Conservation (phyloP, 225 moss, liverwort and hornwort genomes). For the Marchantia polymorpha region DNA sequence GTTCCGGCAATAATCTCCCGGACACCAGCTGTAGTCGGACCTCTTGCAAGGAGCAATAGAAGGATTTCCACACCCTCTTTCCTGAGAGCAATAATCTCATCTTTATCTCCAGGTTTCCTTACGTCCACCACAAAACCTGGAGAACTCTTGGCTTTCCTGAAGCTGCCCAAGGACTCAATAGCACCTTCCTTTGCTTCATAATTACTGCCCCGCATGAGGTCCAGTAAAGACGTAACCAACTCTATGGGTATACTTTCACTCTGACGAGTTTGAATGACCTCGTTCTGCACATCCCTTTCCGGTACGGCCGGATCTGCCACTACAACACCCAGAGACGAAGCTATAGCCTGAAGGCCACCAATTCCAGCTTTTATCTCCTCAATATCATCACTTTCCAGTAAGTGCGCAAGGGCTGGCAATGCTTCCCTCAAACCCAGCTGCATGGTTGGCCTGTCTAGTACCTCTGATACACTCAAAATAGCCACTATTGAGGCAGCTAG, state of each 20-base stretch:
- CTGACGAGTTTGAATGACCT: not conserved
- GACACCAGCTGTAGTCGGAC: slow-evolving; percentile 31
- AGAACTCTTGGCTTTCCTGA: slow-evolving; percentile 21
- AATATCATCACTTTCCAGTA: slow-evolving; percentile 56
- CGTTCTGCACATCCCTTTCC: slow-evolving; percentile 9
- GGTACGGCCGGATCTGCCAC: not conserved
- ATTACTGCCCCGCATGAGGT: slow-evolving; percentile 42
- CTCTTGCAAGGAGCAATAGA: slow-evolving; percentile 39
- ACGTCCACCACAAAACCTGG: not conserved
- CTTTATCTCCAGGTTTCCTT: slow-evolving; percentile 15
- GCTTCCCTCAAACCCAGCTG: slow-evolving; percentile 48
- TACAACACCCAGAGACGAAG: slow-evolving; percentile 20
- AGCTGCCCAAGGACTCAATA: slow-evolving; percentile 46
- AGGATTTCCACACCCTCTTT: slow-evolving; percentile 48
- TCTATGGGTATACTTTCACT: slow-evolving; percentile 46
- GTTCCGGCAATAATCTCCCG: slow-evolving; percentile 50
- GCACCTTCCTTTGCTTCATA: slow-evolving; percentile 34
- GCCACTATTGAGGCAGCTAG: slow-evolving; percentile 68
- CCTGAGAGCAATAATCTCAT: slow-evolving; percentile 19
- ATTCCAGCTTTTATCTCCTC: slow-evolving; percentile 54
- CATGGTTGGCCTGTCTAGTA: slow-evolving; percentile 46
- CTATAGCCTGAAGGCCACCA: slow-evolving; percentile 61
- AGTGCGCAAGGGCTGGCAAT: slow-evolving; percentile 40
- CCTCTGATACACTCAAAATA: slow-evolving; percentile 54
- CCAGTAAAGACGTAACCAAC: slow-evolving; percentile 53